Conservation (phyloP, 106 monocot species). For the Allium cepa region DNA sequence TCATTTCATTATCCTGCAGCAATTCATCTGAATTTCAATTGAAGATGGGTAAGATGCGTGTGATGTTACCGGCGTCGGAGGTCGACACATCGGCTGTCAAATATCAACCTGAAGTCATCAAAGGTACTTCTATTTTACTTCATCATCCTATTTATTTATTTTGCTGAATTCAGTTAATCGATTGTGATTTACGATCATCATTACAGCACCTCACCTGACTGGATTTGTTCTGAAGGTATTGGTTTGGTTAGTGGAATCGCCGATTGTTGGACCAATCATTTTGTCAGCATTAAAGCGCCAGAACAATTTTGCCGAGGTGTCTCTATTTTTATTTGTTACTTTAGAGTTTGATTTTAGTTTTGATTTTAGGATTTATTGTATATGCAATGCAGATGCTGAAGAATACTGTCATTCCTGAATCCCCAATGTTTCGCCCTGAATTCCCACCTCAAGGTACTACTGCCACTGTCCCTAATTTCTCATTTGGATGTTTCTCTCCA, state of each 20-base stretch:
- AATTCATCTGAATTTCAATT: too few species aligned
- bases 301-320: constrained; percentile 57
- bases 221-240: constrained; percentile 55
- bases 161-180: too few species aligned
- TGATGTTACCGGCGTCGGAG: constrained; percentile 69
- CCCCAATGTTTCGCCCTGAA: constrained; percentile 87
- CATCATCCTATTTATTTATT: too few species aligned
- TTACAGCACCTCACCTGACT: constrained; percentile 72
- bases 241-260: constrained; percentile 63
- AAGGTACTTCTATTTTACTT: constrained; percentile 23
- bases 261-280: constrained; percentile 39
- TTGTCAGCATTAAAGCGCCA: constrained; percentile 43
- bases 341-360: not conserved
- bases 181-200: too few species aligned
- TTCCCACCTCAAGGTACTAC: constrained; percentile 70
- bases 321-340: not conserved
- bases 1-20: too few species aligned
- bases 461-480: too few species aligned
- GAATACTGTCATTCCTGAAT: constrained; percentile 75
- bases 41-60: constrained; percentile 34
- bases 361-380: not conserved
- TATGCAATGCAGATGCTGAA: constrained; percentile 39
- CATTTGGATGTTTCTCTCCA: too few species aligned
- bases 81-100: constrained; percentile 64
- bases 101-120: constrained; percentile 40